Evolutionary conservation across 2,329 filamentous ascomycete genomes (phyloP).

Genomic region (Neopestalotiopsis rosae): DNA sequence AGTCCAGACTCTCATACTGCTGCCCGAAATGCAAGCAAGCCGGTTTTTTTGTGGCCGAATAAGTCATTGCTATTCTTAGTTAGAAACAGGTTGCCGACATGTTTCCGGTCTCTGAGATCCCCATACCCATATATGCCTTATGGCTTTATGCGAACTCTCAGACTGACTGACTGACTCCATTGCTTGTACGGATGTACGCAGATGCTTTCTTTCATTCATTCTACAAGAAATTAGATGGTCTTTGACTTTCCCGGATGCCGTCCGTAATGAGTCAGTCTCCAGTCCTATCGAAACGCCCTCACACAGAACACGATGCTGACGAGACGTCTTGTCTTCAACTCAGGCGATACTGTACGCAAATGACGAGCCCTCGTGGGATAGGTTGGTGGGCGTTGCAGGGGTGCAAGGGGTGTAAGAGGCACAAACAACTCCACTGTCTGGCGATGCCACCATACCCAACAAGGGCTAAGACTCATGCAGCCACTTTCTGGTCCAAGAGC

Average conservation of each 20-base stretch:
- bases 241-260: constrained; percentile 5
- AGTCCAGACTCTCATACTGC: background rate
- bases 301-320: background rate
- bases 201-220: background rate
- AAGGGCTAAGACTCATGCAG: constrained; percentile 20
- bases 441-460: constrained; percentile 19
- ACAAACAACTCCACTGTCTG: constrained; percentile 20
- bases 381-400: constrained; percentile 29
- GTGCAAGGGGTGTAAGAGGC: background rate
- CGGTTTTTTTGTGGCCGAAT: background rate
- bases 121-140: background rate
- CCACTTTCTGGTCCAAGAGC: constrained; percentile 17
- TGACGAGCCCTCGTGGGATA: constrained; percentile 28
- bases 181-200: background rate
- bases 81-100: constrained; percentile 1
- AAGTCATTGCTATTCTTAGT: background rate
- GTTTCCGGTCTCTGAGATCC: background rate
- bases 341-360: constrained; percentile 31
- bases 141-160: background rate
- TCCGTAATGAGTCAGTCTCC: background rate
- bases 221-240: constrained; percentile 17
- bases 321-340: constrained; percentile 2
- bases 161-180: background rate
- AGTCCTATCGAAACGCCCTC: background rate
- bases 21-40: background rate